A percentile compares a stretch with the other conserved stretches of the same genome.
Conservation (phyloP, 768 basidiomycete species). For the Tephrocybe sp. region DNA sequence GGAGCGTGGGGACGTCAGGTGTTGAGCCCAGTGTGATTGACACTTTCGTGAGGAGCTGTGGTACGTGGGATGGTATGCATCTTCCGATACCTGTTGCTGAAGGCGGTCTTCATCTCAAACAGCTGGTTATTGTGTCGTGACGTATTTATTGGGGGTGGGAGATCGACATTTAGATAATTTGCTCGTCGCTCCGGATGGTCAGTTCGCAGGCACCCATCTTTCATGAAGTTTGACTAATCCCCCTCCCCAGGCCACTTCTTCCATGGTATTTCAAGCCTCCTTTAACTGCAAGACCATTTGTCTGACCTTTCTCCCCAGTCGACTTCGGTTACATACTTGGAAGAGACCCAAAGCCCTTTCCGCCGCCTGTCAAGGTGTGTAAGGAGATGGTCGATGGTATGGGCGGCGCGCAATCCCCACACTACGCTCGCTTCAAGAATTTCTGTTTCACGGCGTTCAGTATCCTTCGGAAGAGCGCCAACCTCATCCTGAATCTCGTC, state of each 20-base stretch:
- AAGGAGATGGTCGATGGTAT: conserved; percentile 99
- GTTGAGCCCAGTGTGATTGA: conserved; percentile 95
- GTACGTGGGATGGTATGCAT: too few species aligned
- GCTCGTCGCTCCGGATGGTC: conserved; percentile 87
- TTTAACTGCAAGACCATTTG: background rate
- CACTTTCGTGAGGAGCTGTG: conserved; percentile 95
- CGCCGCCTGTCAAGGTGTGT: conserved; percentile 97
- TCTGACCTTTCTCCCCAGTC: conserved; percentile 44
- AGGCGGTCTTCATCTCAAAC: conserved; percentile 1
- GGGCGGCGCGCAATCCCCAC: conserved; percentile 95
- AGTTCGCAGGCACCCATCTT: conserved; percentile 14
- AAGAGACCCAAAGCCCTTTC: conserved; percentile 95
- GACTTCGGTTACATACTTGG: conserved; percentile 99
- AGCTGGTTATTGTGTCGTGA: conserved; percentile 98
- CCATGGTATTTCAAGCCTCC: conserved; percentile 56
- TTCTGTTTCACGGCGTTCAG: conserved; percentile 98
- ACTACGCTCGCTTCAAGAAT: conserved; percentile 94
- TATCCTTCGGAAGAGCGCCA: conserved; percentile 93
- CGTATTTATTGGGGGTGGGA: conserved; percentile 93
- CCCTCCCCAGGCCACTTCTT: conserved; percentile 78
- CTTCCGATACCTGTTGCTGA: too few species aligned
- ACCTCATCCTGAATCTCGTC: conserved; percentile 94
- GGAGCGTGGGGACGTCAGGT: conserved; percentile 89
- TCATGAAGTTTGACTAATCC: conserved; percentile 1
- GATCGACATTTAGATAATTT: conserved; percentile 97